Base-by-base conservation (phyloP, 371 early-diverging fungal species). In the Actinomortierella wolfii region DNA sequence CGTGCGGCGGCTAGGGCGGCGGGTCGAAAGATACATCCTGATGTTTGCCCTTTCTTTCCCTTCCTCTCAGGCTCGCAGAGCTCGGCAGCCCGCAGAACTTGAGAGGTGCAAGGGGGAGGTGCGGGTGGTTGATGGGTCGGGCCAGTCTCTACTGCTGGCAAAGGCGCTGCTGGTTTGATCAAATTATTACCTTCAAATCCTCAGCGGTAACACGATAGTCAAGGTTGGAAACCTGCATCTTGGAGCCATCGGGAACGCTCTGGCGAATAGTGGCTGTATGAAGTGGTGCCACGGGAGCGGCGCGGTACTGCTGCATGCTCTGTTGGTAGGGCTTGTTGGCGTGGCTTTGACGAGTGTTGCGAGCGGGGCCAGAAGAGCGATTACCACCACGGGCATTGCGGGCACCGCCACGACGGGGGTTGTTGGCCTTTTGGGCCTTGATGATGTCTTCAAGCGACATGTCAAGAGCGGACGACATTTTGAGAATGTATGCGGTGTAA, bases 171-270 rank as follows among this genome's bases (percentile, higher is more conserved):
- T 26, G 53, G 45, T 76, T 48, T 63, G 61, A 59, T 77, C 77
- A 57, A 82, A 79, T 66, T 65, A 45, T 47, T 74, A 79, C 84
- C 68, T 81, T 78, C 57, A 88, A 74, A 57, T 93, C 92, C 15
- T 67, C 77, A 75, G 90, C 83, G 29, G 89, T 84, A 44, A 93
- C 92, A 54, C 70, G 82, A 50, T 75, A 80, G 75, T 87, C 88
- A 39, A 93, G 83, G 80, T 92, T 92, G 58, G 86, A 83, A 56
- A 93, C 84, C 43, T 85, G 78, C 47, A 92, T 85, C 80, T 89
- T 87, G 68, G 82, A 80, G 57, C 79, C 67, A 44, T 79, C 77
- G 40, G 76, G 64, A 47, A 78, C 61, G 56, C 64, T 53, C 44
- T 67, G 68, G 50, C 67, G 64, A 51, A 73, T 53, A 34, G 59